These are phyloP conservation scores for Eucalyptus brandiana DNA, from an alignment of 345 rosid genomes.

Conservation along the genomic window DNA sequence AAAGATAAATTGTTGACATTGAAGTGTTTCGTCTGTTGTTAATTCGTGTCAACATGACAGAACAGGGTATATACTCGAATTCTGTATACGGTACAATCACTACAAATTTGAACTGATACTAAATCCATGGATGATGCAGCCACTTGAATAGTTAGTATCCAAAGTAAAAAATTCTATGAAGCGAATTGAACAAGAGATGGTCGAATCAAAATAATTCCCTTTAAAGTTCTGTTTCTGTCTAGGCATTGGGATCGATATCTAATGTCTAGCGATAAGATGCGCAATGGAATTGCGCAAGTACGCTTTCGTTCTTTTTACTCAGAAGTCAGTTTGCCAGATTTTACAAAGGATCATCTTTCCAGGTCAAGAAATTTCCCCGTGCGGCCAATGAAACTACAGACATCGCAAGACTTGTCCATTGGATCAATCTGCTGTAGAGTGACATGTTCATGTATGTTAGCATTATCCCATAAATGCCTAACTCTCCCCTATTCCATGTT, in stretches of 20 bases:
- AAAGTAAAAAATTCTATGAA: accelerated
- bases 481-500: not conserved
- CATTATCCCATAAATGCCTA: not conserved
- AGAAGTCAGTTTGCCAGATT: too few species aligned
- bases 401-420: not conserved
- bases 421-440: not conserved
- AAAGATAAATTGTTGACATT: not conserved
- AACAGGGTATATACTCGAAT: not conserved
- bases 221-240: too few species aligned
- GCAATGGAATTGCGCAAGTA: too few species aligned
- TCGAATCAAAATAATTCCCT: too few species aligned
- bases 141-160: not conserved
- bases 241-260: too few species aligned
- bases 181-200: not conserved
- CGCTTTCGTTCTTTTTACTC: too few species aligned
- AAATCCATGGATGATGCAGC: not conserved
- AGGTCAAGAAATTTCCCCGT: too few species aligned
- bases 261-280: too few species aligned
- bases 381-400: too few species aligned
- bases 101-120: not conserved
- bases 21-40: not conserved
- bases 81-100: not conserved
- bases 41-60: not conserved
- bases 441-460: not conserved
- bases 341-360: too few species aligned